Percentiles rank a stretch among this genome's conserved stretches.
Conservation (phyloP, 2,329 filamentous ascomycete genomes). For the Tolypocladium pustulatum region DNA sequence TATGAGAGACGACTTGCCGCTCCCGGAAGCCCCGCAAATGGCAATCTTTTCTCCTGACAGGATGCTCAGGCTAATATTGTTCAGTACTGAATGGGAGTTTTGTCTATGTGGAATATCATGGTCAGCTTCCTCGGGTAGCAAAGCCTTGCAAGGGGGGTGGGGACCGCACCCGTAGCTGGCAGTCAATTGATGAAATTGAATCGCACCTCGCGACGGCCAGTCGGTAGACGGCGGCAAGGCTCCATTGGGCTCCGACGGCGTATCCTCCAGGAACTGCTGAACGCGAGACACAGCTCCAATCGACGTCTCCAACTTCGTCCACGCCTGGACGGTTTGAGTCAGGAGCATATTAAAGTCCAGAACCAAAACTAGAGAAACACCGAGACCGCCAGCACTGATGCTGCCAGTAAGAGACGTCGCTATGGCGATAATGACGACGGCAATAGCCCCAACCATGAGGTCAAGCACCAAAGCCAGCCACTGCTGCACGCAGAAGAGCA, state of each 20-base stretch:
- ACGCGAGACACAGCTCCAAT: constrained; percentile 24
- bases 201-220: constrained; percentile 20
- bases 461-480: constrained; percentile 39
- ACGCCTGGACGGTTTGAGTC: constrained; percentile 19
- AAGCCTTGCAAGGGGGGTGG: too few relatives aligned
- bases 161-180: constrained; percentile 14
- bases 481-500: constrained; percentile 35
- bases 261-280: constrained; percentile 18
- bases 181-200: constrained; percentile 17
- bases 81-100: constrained; percentile 11
- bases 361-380: constrained; percentile 14
- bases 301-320: constrained; percentile 20
- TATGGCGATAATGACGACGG: constrained; percentile 31
- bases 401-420: constrained; percentile 21
- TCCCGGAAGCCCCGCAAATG: constrained; percentile 33
- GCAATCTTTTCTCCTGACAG: constrained; percentile 24
- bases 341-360: constrained; percentile 16
- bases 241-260: constrained; percentile 5
- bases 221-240: constrained; percentile 3
- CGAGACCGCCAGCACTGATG: constrained; percentile 16
- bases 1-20: constrained; percentile 25
- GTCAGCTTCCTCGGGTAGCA: not conserved
- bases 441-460: constrained; percentile 31
- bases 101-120: not conserved
- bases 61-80: constrained; percentile 17